phyloP scores from a whole-genome alignment of 805 yeast genomes.

The Kazachstania viticola region DNA sequence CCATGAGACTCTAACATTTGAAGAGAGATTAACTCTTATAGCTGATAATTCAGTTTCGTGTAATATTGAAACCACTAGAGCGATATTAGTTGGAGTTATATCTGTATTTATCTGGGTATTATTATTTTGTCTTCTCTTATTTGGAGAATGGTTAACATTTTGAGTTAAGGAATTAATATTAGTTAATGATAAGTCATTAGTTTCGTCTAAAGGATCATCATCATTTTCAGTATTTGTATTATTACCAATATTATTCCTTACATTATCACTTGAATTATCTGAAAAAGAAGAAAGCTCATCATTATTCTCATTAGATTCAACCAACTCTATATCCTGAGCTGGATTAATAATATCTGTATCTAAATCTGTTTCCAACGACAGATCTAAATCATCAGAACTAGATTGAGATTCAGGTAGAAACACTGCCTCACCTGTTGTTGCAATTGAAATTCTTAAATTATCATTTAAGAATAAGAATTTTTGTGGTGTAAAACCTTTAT shows the following conservation, averaged over 20 bases:
- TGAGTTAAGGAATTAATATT: background rate
- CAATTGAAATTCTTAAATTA: constrained; percentile 18
- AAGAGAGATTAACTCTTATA: constrained; percentile 32
- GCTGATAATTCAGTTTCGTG: constrained; percentile 1
- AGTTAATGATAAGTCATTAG: background rate
- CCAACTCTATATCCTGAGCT: background rate
- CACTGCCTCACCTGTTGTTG: constrained; percentile 26
- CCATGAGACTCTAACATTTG: constrained; percentile 50
- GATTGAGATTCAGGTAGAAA: constrained; percentile 26
- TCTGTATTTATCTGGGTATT: background rate
- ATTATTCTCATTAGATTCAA: background rate
- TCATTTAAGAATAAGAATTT: constrained; percentile 7
- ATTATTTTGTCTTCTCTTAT: background rate
- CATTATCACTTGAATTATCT: background rate
- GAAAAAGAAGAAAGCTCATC: background rate
- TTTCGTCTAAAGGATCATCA: background rate
- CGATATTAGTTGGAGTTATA: constrained; percentile 2
- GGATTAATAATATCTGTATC: constrained; percentile 2
- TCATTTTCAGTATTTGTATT: background rate
- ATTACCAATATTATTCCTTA: background rate
- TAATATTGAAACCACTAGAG: constrained; percentile 3
- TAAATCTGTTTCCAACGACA: constrained; percentile 7
- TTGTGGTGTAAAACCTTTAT: constrained; percentile 17
- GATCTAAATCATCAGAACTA: constrained; percentile 21
- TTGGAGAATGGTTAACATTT: background rate